Percentiles rank a stretch among this genome's conserved stretches.
phyloP scores from a whole-genome alignment of 495 filamentous ascomycete species.

The Penicillium argentinense region DNA sequence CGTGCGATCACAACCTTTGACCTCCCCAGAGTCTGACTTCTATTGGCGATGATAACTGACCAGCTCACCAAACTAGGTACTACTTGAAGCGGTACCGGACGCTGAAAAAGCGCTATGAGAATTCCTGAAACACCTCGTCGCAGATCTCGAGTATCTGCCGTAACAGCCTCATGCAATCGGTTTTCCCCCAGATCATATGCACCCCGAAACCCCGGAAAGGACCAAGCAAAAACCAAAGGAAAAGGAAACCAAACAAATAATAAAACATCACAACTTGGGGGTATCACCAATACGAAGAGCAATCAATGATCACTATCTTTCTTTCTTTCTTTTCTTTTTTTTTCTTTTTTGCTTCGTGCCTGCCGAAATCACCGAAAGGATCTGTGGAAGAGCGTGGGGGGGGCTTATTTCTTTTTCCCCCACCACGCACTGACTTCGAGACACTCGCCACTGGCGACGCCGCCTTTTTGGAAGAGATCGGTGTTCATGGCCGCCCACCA shows the following conservation, averaged over 20 bases:
- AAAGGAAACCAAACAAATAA: conserved; percentile 8
- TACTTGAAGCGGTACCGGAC: conserved; percentile 93
- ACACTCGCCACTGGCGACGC: conserved; percentile 82
- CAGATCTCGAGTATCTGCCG: neutral
- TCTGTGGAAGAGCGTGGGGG: conserved; percentile 9
- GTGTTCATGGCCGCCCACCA: conserved; percentile 88
- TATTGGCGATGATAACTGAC: conserved; percentile 11
- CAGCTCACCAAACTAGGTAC: conserved; percentile 59
- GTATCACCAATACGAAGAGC: conserved; percentile 50
- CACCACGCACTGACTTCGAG: conserved; percentile 95
- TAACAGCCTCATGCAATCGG: too few species aligned
- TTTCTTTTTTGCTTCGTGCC: conserved; percentile 25
- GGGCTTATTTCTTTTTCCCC: conserved; percentile 63
- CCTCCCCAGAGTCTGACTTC: conserved; percentile 5
- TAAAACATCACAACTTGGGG: conserved; percentile 25
- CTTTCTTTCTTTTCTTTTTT: too few species aligned
- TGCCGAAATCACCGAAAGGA: conserved; percentile 28
- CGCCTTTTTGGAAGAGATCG: conserved; percentile 75
- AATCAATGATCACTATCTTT: conserved; percentile 36
- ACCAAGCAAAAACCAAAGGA: conserved; percentile 23
- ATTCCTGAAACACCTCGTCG: conserved; percentile 25
- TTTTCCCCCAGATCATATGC: conserved; percentile 15
- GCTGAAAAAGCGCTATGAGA: conserved; percentile 78
- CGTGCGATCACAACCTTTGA: conserved; percentile 26
- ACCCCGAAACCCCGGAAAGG: conserved; percentile 18